Evolutionary conservation across 257 asterid species (phyloP), one percentile per base, ranked within the genome.

Genomic region (Salvia splendens): DNA sequence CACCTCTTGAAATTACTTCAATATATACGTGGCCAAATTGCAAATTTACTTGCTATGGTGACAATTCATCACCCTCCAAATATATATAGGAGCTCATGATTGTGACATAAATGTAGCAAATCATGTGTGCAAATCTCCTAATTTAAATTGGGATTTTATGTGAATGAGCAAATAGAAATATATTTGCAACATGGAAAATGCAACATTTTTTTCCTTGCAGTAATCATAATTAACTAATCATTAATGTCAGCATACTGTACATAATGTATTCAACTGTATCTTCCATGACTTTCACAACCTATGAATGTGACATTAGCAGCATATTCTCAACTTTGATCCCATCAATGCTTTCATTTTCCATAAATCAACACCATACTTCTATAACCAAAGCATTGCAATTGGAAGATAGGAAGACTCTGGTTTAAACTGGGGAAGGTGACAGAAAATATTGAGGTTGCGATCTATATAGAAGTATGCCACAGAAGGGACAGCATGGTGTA

Each of bases 401-500:
- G 24, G 24, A 20, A 20, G 24, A 20, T 20, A 20, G 24, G 24
- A 20, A 20, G 24, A 20, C 24, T 20, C 24, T 20, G 24, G 24
- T 20, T 20, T 20, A 20, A 20, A 20, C 24, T 20, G 94, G 84
- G 61, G 88, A 81, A 35, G 96, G 85, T 3, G 95, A 85, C 53
- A 93, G 92, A 49, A 83, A 72, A 68, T 82, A 75, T 35, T 78
- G 91, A 36, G 95, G 95, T 56, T 81, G 95, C 70, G 65, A 76
- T 80, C 93, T 82, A 75, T 86, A 95, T 33, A 90, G 54, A 70
- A 89, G 92, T 79, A 82, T 81, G 68, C 99, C 97, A 64, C 99
- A 90, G 52, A 85, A 83, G 66, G 94, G 90, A 68, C 97, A 93
- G n/a, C 80, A 75, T 54, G 97, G 96, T 68, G 79, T 70, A 38